A percentile compares a stretch with the other conserved stretches of the same genome.
phyloP scores from a whole-genome alignment of 1,284 basidiomycete genomes.

The Fomitopsis schrenkii region DNA sequence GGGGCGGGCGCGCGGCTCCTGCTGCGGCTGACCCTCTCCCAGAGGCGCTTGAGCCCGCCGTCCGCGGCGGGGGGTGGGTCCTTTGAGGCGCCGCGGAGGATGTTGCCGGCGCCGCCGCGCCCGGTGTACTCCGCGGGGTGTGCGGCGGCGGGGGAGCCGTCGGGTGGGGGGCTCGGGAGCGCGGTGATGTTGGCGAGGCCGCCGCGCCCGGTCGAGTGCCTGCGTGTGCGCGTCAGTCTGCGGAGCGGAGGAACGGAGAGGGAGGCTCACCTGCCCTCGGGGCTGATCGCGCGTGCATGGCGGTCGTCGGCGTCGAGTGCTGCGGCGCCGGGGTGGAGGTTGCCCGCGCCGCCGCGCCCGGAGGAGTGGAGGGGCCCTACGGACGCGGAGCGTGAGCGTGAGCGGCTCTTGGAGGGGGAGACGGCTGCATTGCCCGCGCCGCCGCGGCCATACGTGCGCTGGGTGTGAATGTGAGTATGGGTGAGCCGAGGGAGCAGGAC shows the following conservation, averaged over 20 bases:
- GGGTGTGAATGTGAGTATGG: not conserved
- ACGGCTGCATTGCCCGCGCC: conserved; percentile 51
- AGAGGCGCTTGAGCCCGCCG: conserved; percentile 11
- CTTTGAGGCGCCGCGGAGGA: conserved; percentile 34
- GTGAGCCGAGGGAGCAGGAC: not conserved
- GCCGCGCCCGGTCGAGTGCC: conserved; percentile 69
- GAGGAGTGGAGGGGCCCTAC: conserved; percentile 36
- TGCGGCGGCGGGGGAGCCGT: conserved; percentile 11
- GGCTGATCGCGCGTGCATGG: conserved; percentile 29
- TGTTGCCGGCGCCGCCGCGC: conserved; percentile 75
- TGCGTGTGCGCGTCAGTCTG: conserved; percentile 20
- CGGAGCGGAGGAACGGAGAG: not conserved
- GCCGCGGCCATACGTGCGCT: conserved; percentile 59
- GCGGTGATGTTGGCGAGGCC: conserved; percentile 59
- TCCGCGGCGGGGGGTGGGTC: conserved; percentile 16
- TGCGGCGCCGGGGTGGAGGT: conserved; percentile 39
- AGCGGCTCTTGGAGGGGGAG: conserved; percentile 26
- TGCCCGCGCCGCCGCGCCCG: conserved; percentile 69
- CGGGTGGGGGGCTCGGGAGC: conserved; percentile 36
- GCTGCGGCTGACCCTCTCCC: conserved; percentile 16
- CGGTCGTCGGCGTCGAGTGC: conserved; percentile 41
- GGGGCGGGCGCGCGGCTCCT: conserved; percentile 4
- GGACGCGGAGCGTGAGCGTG: conserved; percentile 6
- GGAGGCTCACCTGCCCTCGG: conserved; percentile 39
- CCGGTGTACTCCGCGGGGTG: conserved; percentile 41